Conservation (phyloP, 1,139 yeast species). For the Magnusiomyces suaveolens region DNA sequence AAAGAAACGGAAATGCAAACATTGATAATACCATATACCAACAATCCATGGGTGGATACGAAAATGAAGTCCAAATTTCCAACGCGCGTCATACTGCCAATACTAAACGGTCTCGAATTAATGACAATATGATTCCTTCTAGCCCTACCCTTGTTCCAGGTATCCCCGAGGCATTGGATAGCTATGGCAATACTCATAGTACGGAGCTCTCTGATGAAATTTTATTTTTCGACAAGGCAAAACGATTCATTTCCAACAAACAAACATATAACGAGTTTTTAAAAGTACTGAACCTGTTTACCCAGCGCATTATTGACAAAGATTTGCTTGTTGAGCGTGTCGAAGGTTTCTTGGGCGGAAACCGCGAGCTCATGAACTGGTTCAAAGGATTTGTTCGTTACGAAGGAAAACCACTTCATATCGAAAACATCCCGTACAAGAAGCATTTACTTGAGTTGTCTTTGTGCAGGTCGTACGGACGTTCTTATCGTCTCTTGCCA, state of each 20-base stretch:
- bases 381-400: constrained; percentile 86
- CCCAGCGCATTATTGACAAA: constrained; percentile 84
- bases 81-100: constrained; percentile 1
- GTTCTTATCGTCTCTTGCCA: constrained; percentile 86
- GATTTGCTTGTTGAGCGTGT: constrained; percentile 73
- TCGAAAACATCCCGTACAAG: constrained; percentile 80
- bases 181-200: constrained; percentile 31
- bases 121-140: constrained; percentile 16
- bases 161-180: constrained; percentile 58
- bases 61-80: background rate
- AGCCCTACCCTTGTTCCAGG: constrained; percentile 75
- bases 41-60: background rate
- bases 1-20: background rate
- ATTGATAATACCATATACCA: background rate
- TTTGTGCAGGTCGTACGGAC: constrained; percentile 68
- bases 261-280: constrained; percentile 86
- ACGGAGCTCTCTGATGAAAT: constrained; percentile 71
- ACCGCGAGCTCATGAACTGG: constrained; percentile 77
- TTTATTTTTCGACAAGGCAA: constrained; percentile 82
- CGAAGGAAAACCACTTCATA: constrained; percentile 48
- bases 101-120: background rate
- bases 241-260: constrained; percentile 80
- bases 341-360: constrained; percentile 73
- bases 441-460: constrained; percentile 85
- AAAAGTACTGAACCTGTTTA: constrained; percentile 73